Base-by-base conservation (phyloP, 2,329 filamentous ascomycete species). In the Aspergillus vadensis region DNA sequence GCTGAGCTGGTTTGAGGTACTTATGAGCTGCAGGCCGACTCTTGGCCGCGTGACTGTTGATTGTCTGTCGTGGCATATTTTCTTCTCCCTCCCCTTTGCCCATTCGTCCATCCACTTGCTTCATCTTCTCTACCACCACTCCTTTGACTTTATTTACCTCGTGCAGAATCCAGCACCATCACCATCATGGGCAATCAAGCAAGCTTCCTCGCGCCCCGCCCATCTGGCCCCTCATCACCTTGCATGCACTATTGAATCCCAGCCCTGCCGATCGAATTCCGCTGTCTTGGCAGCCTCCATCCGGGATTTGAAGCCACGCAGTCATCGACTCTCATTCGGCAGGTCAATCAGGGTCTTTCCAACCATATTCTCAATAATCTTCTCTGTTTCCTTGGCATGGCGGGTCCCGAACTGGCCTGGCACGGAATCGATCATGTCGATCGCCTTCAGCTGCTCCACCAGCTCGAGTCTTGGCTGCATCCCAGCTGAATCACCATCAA, bases 191-290 rank as follows among this genome's bases (percentile, higher is more conserved):
- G 27, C 30, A 6, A 36, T 2, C 12, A 54, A 54, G 32, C 32
- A 38, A 30, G 15, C 15, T 25, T 15, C 32, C 1, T 6, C 14
- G 3, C 25, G 36, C 17, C 36, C 23, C 38, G 21, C 38, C 10
- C 32, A 30, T 15, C 30, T 25, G 7, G 10, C 51, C n/a, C 49
- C 54, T 61, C 59, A 30, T 21, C 60, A 32, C 23, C 30, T 44
- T 43, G 60, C 60, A 63, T 58, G 36, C 57, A 60, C 57, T 63
- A 63, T 60, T 60, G 27, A n/a, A 21, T 55, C 49, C 51, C 25
- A 53, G 27, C 59, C 57, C 41, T 60, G 53, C 54, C 55, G 32
- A 55, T 54, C 25, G 7, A 44, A 14, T 6, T 48, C 27, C 23
- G 7, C 39, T 27, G 14, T 30, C 27, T 55, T 48, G 53, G 39